A percentile compares a stretch with the other conserved stretches of the same genome.
Conservation (phyloP, 306 rosid species). For the Phaseolus lunatus region DNA sequence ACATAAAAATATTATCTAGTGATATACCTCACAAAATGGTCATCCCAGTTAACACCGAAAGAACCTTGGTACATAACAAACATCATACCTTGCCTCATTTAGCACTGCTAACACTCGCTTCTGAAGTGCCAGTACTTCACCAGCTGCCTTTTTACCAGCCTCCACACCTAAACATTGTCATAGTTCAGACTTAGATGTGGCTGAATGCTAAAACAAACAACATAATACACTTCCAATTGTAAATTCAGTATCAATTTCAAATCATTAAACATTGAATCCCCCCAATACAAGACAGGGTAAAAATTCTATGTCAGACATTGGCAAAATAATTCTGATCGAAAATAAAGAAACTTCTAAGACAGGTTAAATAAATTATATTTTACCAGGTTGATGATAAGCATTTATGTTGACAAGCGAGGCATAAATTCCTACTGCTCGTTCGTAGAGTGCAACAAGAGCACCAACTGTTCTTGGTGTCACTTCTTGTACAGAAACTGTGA, state of each 20-base stretch:
- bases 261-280: not conserved
- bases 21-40: not conserved
- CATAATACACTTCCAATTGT: not conserved
- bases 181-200: slow-evolving; percentile 23
- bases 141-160: slow-evolving; percentile 94
- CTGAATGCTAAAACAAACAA: not conserved
- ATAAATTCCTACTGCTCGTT: slow-evolving; percentile 97
- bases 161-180: slow-evolving; percentile 75
- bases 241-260: not conserved
- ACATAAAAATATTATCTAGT: slow-evolving; percentile 7
- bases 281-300: slow-evolving; percentile 15
- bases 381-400: slow-evolving; percentile 99
- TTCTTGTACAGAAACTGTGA: slow-evolving; percentile 92
- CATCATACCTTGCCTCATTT: slow-evolving; percentile 81
- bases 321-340: not conserved
- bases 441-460: slow-evolving; percentile 91
- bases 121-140: slow-evolving; percentile 93
- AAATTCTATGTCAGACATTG: not conserved
- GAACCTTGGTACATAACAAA: slow-evolving; percentile 5
- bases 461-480: slow-evolving; percentile 92
- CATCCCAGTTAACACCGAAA: not conserved
- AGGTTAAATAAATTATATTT: slow-evolving; percentile 29
- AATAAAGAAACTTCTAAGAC: slow-evolving; percentile 11
- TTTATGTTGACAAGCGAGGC: slow-evolving; percentile 87
- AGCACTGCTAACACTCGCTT: slow-evolving; percentile 87